Conservation (phyloP, 495 filamentous ascomycete genomes). For the Penicillium odoratum region DNA sequence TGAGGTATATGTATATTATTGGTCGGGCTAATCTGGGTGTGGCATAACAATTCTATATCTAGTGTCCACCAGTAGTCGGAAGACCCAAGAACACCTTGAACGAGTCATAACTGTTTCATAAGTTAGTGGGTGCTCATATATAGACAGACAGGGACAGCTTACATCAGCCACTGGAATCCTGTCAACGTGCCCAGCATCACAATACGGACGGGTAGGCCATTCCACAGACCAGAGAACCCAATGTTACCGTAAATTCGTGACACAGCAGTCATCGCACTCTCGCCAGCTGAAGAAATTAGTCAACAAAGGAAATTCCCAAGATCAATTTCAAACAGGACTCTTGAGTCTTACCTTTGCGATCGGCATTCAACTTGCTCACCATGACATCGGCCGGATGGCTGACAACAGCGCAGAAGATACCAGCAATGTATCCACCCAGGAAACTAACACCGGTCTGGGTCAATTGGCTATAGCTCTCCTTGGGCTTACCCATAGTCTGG, state of each 20-base stretch:
- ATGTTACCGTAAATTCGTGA: conserved; percentile 71
- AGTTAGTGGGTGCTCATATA: conserved; percentile 13
- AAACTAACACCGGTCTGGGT: conserved; percentile 71
- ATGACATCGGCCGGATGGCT: conserved; percentile 69
- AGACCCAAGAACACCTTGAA: conserved; percentile 72
- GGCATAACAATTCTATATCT: conserved; percentile 12
- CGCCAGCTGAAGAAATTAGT: conserved; percentile 50
- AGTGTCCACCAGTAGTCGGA: conserved; percentile 66
- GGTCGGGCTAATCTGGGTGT: no score
- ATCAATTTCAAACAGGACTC: background rate
- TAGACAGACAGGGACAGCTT: conserved; percentile 16
- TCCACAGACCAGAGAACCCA: conserved; percentile 69
- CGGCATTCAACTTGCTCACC: conserved; percentile 70
- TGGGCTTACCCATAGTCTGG: conserved; percentile 60
- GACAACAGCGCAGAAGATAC: conserved; percentile 66
- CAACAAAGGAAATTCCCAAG: background rate
- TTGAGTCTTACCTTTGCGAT: conserved; percentile 54
- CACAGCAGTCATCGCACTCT: conserved; percentile 61
- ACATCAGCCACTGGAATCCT: conserved; percentile 76
- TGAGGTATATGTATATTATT: no score
- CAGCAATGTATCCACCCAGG: conserved; percentile 70
- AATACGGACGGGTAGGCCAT: conserved; percentile 65
- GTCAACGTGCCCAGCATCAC: conserved; percentile 65
- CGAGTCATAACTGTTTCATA: conserved; percentile 57
- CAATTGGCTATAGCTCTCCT: conserved; percentile 60